Evolutionary conservation across 345 rosid genomes (phyloP).

Genomic region (Ailanthus altissimus): DNA sequence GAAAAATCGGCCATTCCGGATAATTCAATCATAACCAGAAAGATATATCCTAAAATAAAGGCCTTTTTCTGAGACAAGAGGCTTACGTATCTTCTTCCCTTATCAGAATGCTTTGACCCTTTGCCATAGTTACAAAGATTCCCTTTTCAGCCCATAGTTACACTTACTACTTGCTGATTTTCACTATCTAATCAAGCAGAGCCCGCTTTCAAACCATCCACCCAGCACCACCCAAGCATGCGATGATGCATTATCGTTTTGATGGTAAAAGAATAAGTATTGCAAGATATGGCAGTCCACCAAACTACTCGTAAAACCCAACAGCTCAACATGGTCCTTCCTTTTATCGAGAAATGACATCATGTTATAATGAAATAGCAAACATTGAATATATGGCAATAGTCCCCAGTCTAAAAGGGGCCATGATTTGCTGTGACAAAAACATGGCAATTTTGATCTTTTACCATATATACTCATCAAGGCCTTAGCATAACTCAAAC

Average conservation of each 20-base stretch:
- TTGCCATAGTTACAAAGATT: too few relatives aligned
- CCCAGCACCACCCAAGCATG: neutral
- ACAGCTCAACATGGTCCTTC: neutral
- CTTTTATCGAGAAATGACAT: neutral
- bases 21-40: too few relatives aligned
- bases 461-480: constrained; percentile 14
- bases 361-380: constrained; percentile 1
- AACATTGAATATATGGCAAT: neutral
- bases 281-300: neutral
- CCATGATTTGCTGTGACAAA: neutral
- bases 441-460: constrained; percentile 13
- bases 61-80: too few relatives aligned
- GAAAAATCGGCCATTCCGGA: too few relatives aligned
- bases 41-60: too few relatives aligned
- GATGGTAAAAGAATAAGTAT: neutral
- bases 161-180: neutral
- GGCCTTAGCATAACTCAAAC: constrained; percentile 8
- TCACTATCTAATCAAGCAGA: neutral
- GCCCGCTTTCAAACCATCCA: neutral
- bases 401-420: neutral
- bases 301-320: neutral
- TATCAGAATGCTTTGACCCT: too few relatives aligned
- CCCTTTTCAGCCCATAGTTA: too few relatives aligned
- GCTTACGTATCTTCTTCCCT: too few relatives aligned
- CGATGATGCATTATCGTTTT: neutral